Percentiles rank a stretch among this genome's conserved stretches.
These are phyloP conservation scores for Exophiala calicioides DNA, from an alignment of 2,329 filamentous ascomycete genomes.

Conservation along the genomic window DNA sequence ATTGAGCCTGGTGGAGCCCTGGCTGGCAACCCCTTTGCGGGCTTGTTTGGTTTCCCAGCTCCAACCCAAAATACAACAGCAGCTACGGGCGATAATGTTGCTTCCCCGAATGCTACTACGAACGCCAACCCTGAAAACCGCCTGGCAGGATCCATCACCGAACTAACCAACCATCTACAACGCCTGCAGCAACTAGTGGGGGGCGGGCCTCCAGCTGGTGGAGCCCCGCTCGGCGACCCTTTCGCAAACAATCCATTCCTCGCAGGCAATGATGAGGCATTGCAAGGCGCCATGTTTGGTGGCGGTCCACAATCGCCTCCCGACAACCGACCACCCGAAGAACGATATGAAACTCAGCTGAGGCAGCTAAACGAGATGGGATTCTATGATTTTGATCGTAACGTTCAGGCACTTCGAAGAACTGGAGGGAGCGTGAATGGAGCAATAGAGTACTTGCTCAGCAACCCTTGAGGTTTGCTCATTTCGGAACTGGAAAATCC, in stretches of 20 bases:
- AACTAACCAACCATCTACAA: conserved; percentile 36
- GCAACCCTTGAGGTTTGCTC: conserved; percentile 25
- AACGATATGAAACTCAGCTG: conserved; percentile 86
- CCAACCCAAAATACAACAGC: conserved; percentile 17
- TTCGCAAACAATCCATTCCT: conserved; percentile 54
- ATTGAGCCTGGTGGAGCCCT: conserved; percentile 27
- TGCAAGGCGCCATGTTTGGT: conserved; percentile 22
- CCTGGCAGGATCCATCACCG: no score
- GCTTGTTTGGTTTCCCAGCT: conserved; percentile 54
- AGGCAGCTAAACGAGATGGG: conserved; percentile 98
- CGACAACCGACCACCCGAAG: conserved; percentile 89
- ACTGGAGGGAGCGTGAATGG: conserved; percentile 94
- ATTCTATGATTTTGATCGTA: conserved; percentile 94
- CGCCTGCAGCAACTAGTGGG: conserved; percentile 32
- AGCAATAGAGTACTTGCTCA: conserved; percentile 42
- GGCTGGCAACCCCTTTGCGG: conserved; percentile 67
- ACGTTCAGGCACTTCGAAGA: conserved; percentile 81
- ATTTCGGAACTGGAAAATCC: no score
- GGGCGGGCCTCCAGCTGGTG: no score
- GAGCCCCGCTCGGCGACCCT: no score
- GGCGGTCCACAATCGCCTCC: conserved; percentile 56
- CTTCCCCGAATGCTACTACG: not conserved
- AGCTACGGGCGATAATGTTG: conserved; percentile 2
- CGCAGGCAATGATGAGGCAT: conserved; percentile 37
- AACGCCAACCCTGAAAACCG: conserved; percentile 25